Conservation (phyloP, 768 basidiomycete species). For the Agaricus blazei region DNA sequence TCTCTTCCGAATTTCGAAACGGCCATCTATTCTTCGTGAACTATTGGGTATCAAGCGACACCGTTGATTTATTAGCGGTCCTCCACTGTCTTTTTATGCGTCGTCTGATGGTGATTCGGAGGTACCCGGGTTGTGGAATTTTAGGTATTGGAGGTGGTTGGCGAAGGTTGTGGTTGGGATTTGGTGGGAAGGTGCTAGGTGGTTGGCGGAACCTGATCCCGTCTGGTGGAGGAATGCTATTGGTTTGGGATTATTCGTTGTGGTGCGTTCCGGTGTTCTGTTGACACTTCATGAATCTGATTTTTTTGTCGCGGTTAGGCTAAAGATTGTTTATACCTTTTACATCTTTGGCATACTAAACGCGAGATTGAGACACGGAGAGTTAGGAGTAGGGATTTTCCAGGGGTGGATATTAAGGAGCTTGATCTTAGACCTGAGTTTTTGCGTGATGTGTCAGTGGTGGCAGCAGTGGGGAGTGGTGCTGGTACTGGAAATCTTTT, state of each 20-base stretch:
- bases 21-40: constrained; percentile 31
- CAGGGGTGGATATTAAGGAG: constrained; percentile 62
- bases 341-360: constrained; percentile 66
- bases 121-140: constrained; percentile 1
- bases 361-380: constrained; percentile 65
- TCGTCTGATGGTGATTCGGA: constrained; percentile 7
- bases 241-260: constrained; percentile 62
- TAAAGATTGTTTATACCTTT: constrained; percentile 62
- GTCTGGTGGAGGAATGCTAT: constrained; percentile 74
- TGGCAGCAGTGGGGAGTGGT: not conserved
- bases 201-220: constrained; percentile 65
- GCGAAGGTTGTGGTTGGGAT: constrained; percentile 37
- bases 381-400: constrained; percentile 67
- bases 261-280: constrained; percentile 33
- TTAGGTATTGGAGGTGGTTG: constrained; percentile 21
- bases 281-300: too few species aligned
- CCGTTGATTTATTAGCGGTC: constrained; percentile 7
- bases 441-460: not conserved
- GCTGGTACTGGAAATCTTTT: not conserved
- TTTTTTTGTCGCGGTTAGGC: constrained; percentile 30
- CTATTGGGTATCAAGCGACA: constrained; percentile 27
- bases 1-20: constrained; percentile 48
- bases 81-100: constrained; percentile 13
- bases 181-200: constrained; percentile 49
- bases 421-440: constrained; percentile 44